A percentile compares a stretch with the other conserved stretches of the same genome.
Evolutionary conservation across 2,329 filamentous ascomycete genomes (phyloP).

Genomic region (Aspergillus hortae): DNA sequence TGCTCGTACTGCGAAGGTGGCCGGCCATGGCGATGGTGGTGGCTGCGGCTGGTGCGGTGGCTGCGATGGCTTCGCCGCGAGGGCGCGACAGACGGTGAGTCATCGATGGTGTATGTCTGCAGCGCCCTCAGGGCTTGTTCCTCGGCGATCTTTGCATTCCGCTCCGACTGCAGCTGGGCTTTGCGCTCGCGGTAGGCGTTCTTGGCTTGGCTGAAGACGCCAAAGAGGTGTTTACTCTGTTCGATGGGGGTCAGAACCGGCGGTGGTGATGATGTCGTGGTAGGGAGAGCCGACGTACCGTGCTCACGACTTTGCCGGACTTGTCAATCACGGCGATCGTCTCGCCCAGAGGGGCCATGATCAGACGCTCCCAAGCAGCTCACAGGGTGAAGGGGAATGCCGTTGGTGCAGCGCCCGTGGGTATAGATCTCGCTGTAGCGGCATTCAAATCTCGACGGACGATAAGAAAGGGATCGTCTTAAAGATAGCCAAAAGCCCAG

Average conservation of each 20-base stretch:
- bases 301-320: constrained; percentile 87
- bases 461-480: constrained; percentile 1
- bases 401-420: neutral
- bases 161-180: constrained; percentile 70
- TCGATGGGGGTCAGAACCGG: constrained; percentile 7
- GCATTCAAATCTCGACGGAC: constrained; percentile 10
- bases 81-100: constrained; percentile 42
- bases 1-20: constrained; percentile 26
- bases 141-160: constrained; percentile 57
- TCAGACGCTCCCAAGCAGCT: neutral
- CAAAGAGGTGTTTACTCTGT: constrained; percentile 84
- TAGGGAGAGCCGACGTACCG: constrained; percentile 53
- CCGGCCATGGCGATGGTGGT: constrained; percentile 6
- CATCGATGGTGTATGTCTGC: constrained; percentile 49
- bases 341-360: constrained; percentile 49
- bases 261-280: neutral
- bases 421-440: neutral
- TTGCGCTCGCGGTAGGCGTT: constrained; percentile 85
- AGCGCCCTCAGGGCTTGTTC: constrained; percentile 58
- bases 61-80: constrained; percentile 39
- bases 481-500: constrained; percentile 11
- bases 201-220: constrained; percentile 89
- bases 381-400: too few relatives aligned
- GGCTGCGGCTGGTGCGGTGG: constrained; percentile 28
- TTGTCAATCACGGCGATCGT: constrained; percentile 88